Conservation (phyloP, 2,329 filamentous ascomycete genomes). For the Phialemonium atrogriseum region DNA sequence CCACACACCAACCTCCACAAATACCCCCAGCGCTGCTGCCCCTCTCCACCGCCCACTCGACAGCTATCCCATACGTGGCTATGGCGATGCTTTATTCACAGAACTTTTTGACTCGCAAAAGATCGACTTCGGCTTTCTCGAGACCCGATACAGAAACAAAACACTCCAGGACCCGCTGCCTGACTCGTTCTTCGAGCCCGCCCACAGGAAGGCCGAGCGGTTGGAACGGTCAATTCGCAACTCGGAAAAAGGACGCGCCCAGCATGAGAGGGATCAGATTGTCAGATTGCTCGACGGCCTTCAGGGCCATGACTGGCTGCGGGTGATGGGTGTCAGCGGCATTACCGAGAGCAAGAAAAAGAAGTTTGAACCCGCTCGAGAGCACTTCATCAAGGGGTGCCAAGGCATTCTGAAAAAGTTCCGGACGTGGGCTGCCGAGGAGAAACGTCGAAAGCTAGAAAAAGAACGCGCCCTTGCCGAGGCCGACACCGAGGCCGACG, state of each 20-base stretch:
- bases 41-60: constrained; percentile 9
- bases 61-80: constrained; percentile 38
- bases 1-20: constrained; percentile 16
- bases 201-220: constrained; percentile 51
- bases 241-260: constrained; percentile 54
- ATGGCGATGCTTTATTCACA: constrained; percentile 47
- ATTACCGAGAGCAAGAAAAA: constrained; percentile 81
- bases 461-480: constrained; percentile 56
- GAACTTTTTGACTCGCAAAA: constrained; percentile 48
- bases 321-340: constrained; percentile 80
- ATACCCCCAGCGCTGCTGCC: constrained; percentile 11
- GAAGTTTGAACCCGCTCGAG: constrained; percentile 75
- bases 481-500: constrained; percentile 20
- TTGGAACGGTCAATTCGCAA: constrained; percentile 56
- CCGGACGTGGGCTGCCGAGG: constrained; percentile 76
- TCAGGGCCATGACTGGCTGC: constrained; percentile 86
- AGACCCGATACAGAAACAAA: constrained; percentile 32
- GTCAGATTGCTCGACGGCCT: constrained; percentile 68
- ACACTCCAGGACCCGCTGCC: constrained; percentile 45
- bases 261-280: constrained; percentile 59
- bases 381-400: constrained; percentile 79
- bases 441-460: constrained; percentile 72
- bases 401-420: constrained; percentile 81
- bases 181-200: constrained; percentile 43
- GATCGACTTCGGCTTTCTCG: constrained; percentile 46